Evolutionary conservation across 106 monocot genomes (phyloP), one percentile per base, ranked within the genome.

Genomic region (Phalaenopsis equestris): DNA sequence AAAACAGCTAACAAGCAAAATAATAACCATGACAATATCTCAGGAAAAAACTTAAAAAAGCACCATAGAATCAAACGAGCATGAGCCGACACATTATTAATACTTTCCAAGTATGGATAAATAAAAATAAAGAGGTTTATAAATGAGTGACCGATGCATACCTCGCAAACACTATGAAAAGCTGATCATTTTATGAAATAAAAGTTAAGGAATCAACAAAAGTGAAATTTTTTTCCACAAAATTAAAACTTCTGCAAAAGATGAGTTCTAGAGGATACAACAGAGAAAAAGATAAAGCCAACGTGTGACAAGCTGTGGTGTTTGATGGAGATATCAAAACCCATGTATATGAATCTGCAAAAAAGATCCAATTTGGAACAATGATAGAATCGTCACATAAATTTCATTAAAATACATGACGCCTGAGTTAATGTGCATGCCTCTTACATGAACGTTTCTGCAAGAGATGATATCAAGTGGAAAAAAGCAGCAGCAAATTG

Each of bases 291-390:
- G 64, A 99, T 99, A 85, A 99, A 99, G 11, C 98, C 91, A 55
- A 94, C 42, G 45, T 99, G 98, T n/a, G 98, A 94, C 98, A 94
- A 99, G 87, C 98, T 99, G 87, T 99, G 98, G 67, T 94, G 81
- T 84, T 99, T 94, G 89, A 99, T 94, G 41, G 94, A 94, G 84
- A 99, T 99, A 80, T 99, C 94, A 75, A 99, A 91, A 18, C 98
- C 98, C 98, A 99, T 94, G 72, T 99, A 99, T 88, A 99, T 99
- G 82, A 99, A 99, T 38, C 98, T 99, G 87, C 81, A 87, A 45
- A 38, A 61, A 21, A 70, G 5, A 78, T 19, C 37, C n/a, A 77
- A 67, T 67, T 49, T 36, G 37, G 16, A 78, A 78, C 0, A 14
- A 12, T 70, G 11, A 70, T 37, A 2, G 11, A 38, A 70, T 38